Base-by-base conservation (phyloP, 1,139 yeast species). In the Ogataea hybrid region DNA sequence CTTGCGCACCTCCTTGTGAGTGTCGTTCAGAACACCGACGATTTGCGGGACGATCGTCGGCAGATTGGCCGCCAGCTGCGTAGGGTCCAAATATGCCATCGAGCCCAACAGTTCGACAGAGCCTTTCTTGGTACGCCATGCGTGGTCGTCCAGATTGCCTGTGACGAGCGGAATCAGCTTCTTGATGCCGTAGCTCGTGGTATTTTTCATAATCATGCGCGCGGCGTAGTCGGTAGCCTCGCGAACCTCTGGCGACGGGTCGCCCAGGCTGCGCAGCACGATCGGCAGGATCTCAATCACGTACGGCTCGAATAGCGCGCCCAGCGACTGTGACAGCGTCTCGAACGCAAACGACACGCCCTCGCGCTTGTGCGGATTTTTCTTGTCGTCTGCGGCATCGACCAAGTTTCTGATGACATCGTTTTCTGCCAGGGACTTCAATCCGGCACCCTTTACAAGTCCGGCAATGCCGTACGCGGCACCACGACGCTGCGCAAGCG, bases 401-500 rank as follows among this genome's bases (percentile, higher is more conserved):
- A 79, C 74, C 51, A 92, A 68, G 30, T 75, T 76, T 48, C 96
- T 74, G 46, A 89, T 80, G 32, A 92, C 73, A 56, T 87, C 95
- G 57, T 75, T 81, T 37, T 84, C 83, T 4, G 88, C 74, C 41
- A 92, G 67, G 0, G 95, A 74, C 43, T 79, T 74, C 42, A 94
- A 81, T 49, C 97, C 98, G 22, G 79, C 75, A 47, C 99, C 98
- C 59, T 87, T 84, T 10, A 86, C 94, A 35, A 92, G 67, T 49
- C 98, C 98, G 8, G 97, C 86, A 53, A 92, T 75, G 64, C 97
- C 98, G 65, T 86, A 89, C 1, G 98, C 97, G 1, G 96, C 94
- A 58, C 98, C 99, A 53, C 90, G 77, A 61, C 96, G 78, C 12
- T 74, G 69, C 0, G 83, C 79, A 35, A 73, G 63, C 2, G 70